These are phyloP conservation scores for Sanguinoderma infundibulare DNA, from an alignment of 1,284 basidiomycete species.

Conservation along the genomic window DNA sequence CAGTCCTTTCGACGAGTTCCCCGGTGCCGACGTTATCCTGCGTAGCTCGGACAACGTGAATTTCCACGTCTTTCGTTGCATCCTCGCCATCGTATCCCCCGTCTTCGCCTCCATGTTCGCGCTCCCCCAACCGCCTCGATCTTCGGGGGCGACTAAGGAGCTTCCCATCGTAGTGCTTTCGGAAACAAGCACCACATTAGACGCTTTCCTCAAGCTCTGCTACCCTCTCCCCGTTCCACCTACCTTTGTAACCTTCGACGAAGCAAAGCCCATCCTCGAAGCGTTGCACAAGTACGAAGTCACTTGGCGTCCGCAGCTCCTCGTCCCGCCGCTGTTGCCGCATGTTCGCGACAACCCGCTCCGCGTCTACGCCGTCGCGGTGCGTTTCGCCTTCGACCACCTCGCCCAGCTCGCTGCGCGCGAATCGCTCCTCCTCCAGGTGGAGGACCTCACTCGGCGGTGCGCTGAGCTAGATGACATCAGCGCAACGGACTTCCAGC, in stretches of 20 bases:
- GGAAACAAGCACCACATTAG: slow-evolving; percentile 39
- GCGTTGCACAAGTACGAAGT: slow-evolving; percentile 27
- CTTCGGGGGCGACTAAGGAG: background rate
- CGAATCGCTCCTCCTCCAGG: background rate
- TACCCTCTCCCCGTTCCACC: slow-evolving; percentile 38
- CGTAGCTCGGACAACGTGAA: slow-evolving; percentile 12
- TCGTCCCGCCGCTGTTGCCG: slow-evolving; percentile 9
- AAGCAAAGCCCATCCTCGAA: slow-evolving; percentile 7
- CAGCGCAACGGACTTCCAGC: too few relatives aligned
- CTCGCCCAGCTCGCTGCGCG: slow-evolving; percentile 8
- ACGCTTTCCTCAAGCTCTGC: slow-evolving; percentile 42
- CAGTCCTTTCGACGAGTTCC: slow-evolving; percentile 15
- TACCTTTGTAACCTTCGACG: background rate
- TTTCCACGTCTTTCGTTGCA: slow-evolving; percentile 18
- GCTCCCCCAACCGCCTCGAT: slow-evolving; percentile 14
- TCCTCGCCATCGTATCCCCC: slow-evolving; percentile 35
- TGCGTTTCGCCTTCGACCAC: slow-evolving; percentile 12
- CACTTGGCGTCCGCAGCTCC: slow-evolving; percentile 6
- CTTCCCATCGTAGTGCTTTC: slow-evolving; percentile 31
- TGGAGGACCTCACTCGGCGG: too few relatives aligned
- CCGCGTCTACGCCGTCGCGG: slow-evolving; percentile 22
- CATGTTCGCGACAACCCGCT: slow-evolving; percentile 9
- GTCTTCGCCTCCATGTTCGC: slow-evolving; percentile 25
- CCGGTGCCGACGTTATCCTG: slow-evolving; percentile 22
- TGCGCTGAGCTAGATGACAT: too few relatives aligned